phyloP scores from a whole-genome alignment of 441 rosid genomes.

The Oxalis stricta region DNA sequence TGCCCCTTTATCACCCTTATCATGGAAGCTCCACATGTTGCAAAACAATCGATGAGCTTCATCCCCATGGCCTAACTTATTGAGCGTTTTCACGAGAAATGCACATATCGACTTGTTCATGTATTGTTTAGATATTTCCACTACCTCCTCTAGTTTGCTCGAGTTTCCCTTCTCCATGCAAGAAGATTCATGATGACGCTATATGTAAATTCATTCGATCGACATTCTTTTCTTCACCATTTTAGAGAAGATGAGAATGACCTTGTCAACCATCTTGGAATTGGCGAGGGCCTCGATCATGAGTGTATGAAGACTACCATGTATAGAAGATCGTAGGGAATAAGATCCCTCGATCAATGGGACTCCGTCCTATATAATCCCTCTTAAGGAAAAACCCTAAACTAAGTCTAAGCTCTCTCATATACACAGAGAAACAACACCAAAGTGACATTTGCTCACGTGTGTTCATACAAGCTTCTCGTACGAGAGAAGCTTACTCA shows the following conservation, averaged over 20 bases:
- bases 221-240: constrained; percentile 57
- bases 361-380: no score
- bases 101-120: constrained; percentile 64
- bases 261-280: constrained; percentile 52
- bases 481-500: no score
- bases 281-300: constrained; percentile 60
- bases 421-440: no score
- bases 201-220: constrained; percentile 71
- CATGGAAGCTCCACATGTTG: constrained; percentile 84
- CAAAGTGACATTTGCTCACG: no score
- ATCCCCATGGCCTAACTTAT: constrained; percentile 63
- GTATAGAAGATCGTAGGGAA: no score
- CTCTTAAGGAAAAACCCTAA: no score
- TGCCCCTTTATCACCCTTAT: constrained; percentile 63
- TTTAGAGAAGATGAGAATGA: constrained; percentile 40
- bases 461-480: no score
- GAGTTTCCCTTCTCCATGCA: constrained; percentile 63
- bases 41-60: constrained; percentile 86
- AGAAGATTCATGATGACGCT: constrained; percentile 50
- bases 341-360: no score
- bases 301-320: no score
- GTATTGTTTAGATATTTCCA: constrained; percentile 58
- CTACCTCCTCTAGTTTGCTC: constrained; percentile 51
- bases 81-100: constrained; percentile 53
- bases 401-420: no score